Evolutionary conservation across 441 rosid species (phyloP), one percentile per base, ranked within the genome.

Genomic region (Raphanus hybrid): DNA sequence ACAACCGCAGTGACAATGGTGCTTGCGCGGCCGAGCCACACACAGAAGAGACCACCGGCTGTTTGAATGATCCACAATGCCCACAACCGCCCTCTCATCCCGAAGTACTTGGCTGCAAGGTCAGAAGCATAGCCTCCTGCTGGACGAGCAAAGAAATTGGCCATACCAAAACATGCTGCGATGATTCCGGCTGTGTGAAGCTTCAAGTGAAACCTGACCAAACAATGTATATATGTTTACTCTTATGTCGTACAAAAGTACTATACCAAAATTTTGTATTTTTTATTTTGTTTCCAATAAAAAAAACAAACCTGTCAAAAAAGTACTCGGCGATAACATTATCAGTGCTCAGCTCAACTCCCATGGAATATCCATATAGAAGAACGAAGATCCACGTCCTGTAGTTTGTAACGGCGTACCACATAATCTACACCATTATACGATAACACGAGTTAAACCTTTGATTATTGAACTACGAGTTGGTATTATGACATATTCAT

Each of bases 111-210:
- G 4, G 34, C 34, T 5, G 34, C 34, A 29, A 29, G 34, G 34
- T 29, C 34, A 29, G 34, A 29, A 29, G 34, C 34, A 29, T 29
- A 29, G 34, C 34, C 34, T 29, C 34, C 34, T 29, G 34, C 34
- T 29, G 34, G 34, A 29, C 34, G 34, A 29, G 34, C 34, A 29
- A 29, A 29, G 34, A 29, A 29, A 29, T 29, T 29, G 0, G 91
- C 92, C 93, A 87, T 87, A 2, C 93, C 93, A 15, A 91, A 89
- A 3, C 81, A 64, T 12, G 96, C 96, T 0, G 91, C 92, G 14
- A 89, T 87, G 5, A 83, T 62, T 32, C 96, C 93, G 0, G 90
- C 95, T 0, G 89, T 83, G 60, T 80, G 92, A 2, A 90, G 90
- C 52, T 90, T 84, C 15, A 89, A 84, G 68, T 91, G 64, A 10